Percentiles rank a stretch among this genome's conserved stretches.
These are phyloP conservation scores for Camelina neglecta DNA, from an alignment of 345 rosid genomes.

Conservation along the genomic window DNA sequence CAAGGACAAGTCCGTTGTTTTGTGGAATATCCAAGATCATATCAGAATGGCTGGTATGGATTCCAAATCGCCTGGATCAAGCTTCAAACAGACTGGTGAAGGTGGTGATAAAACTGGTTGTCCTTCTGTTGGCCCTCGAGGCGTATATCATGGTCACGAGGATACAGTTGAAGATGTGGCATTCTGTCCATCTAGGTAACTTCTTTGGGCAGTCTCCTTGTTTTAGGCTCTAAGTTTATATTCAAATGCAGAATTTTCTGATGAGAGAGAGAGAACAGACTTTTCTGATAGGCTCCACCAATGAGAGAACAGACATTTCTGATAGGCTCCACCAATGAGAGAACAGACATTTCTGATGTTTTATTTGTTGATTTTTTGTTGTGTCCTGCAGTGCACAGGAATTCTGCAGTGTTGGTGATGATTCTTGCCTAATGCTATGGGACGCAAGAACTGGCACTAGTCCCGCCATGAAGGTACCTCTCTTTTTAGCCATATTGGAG, in stretches of 20 bases:
- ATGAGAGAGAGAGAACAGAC: neutral
- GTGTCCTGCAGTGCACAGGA: conserved; percentile 73
- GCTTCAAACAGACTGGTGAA: conserved; percentile 63
- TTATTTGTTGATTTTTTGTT: conserved; percentile 39
- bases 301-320: neutral
- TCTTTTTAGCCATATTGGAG: neutral
- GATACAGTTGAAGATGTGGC: conserved; percentile 96
- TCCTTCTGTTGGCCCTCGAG: conserved; percentile 82
- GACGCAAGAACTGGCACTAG: conserved; percentile 80
- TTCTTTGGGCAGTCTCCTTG: neutral
- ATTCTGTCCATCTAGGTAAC: conserved; percentile 89
- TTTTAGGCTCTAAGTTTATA: conserved; percentile 11
- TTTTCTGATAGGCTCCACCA: conserved; percentile 7
- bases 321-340: neutral
- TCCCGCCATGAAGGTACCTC: conserved; percentile 71
- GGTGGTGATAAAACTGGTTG: conserved; percentile 57
- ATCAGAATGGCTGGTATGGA: conserved; percentile 60
- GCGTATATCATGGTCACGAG: conserved; percentile 77
- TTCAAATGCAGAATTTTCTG: conserved; percentile 10
- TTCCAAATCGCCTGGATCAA: conserved; percentile 61
- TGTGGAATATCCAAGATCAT: conserved; percentile 97
- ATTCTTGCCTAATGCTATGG: conserved; percentile 96
- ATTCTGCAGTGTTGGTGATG: conserved; percentile 96
- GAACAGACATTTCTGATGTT: conserved; percentile 10
- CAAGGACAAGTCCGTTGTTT: conserved; percentile 83